Conservation (phyloP, 495 filamentous ascomycete genomes). For the Xylaria curta region DNA sequence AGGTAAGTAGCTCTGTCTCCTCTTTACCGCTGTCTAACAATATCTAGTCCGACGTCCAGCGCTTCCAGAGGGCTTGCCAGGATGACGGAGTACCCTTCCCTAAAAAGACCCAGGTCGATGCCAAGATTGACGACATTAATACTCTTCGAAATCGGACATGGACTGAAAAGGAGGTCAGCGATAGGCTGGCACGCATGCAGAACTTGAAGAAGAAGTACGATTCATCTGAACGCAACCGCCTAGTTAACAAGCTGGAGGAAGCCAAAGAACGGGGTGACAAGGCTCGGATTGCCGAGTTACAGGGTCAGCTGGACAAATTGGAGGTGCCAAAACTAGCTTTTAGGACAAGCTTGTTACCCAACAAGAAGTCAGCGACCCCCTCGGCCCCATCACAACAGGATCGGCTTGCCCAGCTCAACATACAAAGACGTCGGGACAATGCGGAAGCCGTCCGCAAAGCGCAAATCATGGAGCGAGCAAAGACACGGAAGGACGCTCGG, state of each 20-base stretch:
- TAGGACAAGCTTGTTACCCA: constrained; percentile 62
- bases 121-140: constrained; percentile 84
- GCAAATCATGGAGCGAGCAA: constrained; percentile 76
- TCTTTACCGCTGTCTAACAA: constrained; percentile 37
- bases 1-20: constrained; percentile 55
- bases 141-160: constrained; percentile 76
- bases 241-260: constrained; percentile 66
- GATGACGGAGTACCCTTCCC: constrained; percentile 75
- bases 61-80: constrained; percentile 77
- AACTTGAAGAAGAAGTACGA: constrained; percentile 63
- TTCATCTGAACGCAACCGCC: constrained; percentile 66
- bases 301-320: constrained; percentile 71
- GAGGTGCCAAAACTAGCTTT: constrained; percentile 73
- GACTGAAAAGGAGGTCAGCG: constrained; percentile 77
- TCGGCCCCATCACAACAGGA: constrained; percentile 68
- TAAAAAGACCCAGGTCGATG: constrained; percentile 64
- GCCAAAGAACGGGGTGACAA: constrained; percentile 69
- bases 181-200: constrained; percentile 74
- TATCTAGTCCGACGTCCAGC: constrained; percentile 74
- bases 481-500: constrained; percentile 62
- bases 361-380: constrained; percentile 46
- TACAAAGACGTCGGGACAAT: constrained; percentile 78
- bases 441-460: constrained; percentile 82
- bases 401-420: constrained; percentile 76
- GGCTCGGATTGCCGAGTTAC: constrained; percentile 62